Evolutionary conservation across 257 asterid species (phyloP).

Genomic region (Solanum habrochaites): DNA sequence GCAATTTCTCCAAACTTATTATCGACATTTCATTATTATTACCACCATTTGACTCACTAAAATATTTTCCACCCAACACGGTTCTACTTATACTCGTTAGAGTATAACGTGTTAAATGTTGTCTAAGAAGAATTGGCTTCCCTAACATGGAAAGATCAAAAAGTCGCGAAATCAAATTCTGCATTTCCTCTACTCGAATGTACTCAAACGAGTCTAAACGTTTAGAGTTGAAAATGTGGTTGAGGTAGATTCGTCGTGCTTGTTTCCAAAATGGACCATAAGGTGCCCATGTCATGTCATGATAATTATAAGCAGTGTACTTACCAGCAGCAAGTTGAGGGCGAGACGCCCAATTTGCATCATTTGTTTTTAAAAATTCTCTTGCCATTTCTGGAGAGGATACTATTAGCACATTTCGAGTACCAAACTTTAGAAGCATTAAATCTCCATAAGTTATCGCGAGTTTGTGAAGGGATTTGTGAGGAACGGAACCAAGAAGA

Average conservation of each 20-base stretch:
- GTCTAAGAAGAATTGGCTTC: conserved; percentile 9
- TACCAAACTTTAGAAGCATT: conserved; percentile 25
- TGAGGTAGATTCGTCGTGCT: conserved; percentile 16
- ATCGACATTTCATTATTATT: background rate
- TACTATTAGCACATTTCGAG: conserved; percentile 15
- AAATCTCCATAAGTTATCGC: conserved; percentile 19
- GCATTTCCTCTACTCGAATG: conserved; percentile 23
- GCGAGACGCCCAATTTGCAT: conserved; percentile 20
- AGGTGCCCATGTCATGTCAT: conserved; percentile 23
- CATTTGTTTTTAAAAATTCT: conserved; percentile 21
- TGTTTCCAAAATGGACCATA: conserved; percentile 26
- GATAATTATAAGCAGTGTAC: conserved; percentile 12
- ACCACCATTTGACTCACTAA: background rate
- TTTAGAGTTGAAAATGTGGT: conserved; percentile 10
- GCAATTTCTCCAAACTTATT: conserved; percentile 3
- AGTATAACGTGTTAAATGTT: conserved; percentile 5
- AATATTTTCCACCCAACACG: conserved; percentile 5
- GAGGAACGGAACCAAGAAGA: conserved; percentile 12
- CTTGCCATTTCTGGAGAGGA: conserved; percentile 33
- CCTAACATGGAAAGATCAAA: background rate
- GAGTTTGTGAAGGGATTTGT: conserved; percentile 6
- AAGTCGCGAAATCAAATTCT: conserved; percentile 1
- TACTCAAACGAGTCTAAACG: conserved; percentile 3
- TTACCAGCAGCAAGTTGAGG: conserved; percentile 28
- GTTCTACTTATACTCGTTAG: conserved; percentile 5